phyloP scores from a whole-genome alignment of 1,284 basidiomycete genomes.

The Psilocybe mexicana region DNA sequence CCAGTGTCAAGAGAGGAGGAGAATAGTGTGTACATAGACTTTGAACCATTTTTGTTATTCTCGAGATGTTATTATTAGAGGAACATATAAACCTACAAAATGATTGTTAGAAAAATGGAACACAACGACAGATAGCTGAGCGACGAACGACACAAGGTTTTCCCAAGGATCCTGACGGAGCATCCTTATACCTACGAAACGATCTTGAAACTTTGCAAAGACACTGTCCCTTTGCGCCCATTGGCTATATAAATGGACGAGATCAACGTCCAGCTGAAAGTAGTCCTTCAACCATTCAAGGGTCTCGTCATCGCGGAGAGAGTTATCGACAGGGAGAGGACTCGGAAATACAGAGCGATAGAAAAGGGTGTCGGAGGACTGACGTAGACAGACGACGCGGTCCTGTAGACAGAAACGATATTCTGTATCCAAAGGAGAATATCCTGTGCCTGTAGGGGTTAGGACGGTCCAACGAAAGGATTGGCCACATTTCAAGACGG shows the following conservation, averaged over 20 bases:
- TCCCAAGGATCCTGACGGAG: conserved; percentile 96
- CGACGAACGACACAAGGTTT: conserved; percentile 83
- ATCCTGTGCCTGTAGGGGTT: conserved; percentile 32
- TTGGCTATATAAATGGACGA: conserved; percentile 72
- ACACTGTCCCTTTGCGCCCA: conserved; percentile 80
- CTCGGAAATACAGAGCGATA: conserved; percentile 72
- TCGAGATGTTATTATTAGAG: conserved; percentile 94
- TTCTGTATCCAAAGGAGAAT: conserved; percentile 47
- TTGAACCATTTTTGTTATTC: conserved; percentile 90
- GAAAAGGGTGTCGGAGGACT: conserved; percentile 65
- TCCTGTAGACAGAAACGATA: conserved; percentile 77
- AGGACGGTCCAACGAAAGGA: conserved; percentile 77
- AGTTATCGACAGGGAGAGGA: conserved; percentile 33
- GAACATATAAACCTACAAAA: conserved; percentile 92
- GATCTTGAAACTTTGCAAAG: conserved; percentile 64
- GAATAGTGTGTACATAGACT: conserved; percentile 73
- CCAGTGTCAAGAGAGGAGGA: conserved; percentile 55
- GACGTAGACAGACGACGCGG: conserved; percentile 82
- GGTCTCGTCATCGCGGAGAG: conserved; percentile 61
- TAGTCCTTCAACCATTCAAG: conserved; percentile 82
- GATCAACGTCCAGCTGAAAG: conserved; percentile 84
- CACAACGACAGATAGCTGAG: conserved; percentile 3
- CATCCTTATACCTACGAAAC: conserved; percentile 70
- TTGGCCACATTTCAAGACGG: conserved; percentile 78
- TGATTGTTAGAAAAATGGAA: conserved; percentile 1